A percentile compares a stretch with the other conserved stretches of the same genome.
phyloP scores from a whole-genome alignment of 805 yeast genomes.

The Diddensiella santjacobensis region DNA sequence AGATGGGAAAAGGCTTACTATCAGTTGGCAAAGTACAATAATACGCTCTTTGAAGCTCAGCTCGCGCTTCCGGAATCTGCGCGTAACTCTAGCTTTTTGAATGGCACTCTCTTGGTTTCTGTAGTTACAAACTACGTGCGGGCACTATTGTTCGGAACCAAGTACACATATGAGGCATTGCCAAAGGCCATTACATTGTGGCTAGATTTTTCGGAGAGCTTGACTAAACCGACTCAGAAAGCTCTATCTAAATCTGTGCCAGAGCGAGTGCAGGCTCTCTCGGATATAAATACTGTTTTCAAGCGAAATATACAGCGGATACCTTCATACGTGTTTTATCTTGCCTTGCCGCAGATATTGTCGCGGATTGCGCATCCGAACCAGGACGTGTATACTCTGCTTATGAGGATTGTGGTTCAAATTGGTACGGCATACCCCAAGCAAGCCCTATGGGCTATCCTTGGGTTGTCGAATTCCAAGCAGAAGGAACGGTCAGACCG shows the following conservation, averaged over 20 bases:
- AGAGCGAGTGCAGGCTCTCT: conserved; percentile 10
- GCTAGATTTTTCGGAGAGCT: conserved; percentile 64
- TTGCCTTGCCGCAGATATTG: conserved; percentile 79
- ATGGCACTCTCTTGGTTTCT: conserved; percentile 48
- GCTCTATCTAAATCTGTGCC: conserved; percentile 19
- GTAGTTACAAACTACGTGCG: conserved; percentile 55
- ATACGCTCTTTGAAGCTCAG: conserved; percentile 70
- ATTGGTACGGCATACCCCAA: conserved; percentile 68
- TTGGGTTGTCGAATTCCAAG: conserved; percentile 64
- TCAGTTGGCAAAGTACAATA: conserved; percentile 73
- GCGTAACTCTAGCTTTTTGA: conserved; percentile 22
- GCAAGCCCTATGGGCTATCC: conserved; percentile 80
- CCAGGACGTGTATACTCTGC: conserved; percentile 48
- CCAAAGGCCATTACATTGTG: conserved; percentile 90
- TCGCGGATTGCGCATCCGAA: conserved; percentile 72
- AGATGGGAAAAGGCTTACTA: conserved; percentile 79
- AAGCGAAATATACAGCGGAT: conserved; percentile 12
- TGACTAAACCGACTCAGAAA: conserved; percentile 11
- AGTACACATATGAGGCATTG: conserved; percentile 72
- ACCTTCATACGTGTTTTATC: conserved; percentile 52
- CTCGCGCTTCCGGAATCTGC: conserved; percentile 35
- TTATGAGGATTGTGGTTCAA: conserved; percentile 54
- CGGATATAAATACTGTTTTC: conserved; percentile 18
- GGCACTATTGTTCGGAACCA: conserved; percentile 58
- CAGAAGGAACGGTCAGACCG: conserved; percentile 41